Percentiles rank a stretch among this genome's conserved stretches.
phyloP scores from a whole-genome alignment of 2,329 filamentous ascomycete genomes.

The Penicillium sp. region DNA sequence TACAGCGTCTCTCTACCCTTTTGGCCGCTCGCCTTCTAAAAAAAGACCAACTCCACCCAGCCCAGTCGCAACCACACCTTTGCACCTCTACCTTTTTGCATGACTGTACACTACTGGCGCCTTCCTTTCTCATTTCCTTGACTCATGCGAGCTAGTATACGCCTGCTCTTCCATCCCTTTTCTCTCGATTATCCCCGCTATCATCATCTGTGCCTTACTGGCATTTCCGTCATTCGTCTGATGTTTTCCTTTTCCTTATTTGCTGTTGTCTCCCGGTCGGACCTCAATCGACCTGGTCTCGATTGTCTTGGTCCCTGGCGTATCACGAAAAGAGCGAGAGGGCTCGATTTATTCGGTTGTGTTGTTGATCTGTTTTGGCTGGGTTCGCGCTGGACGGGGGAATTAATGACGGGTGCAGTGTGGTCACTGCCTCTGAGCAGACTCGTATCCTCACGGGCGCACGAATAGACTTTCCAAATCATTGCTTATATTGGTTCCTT shows the following conservation, averaged over 20 bases:
- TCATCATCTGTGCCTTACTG: slow-evolving; percentile 20
- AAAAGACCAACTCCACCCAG: not conserved
- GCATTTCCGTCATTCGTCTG: slow-evolving; percentile 24
- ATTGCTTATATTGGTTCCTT: slow-evolving; percentile 1
- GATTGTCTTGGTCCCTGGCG: slow-evolving; percentile 34
- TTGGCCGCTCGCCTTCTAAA: not conserved
- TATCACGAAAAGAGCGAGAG: slow-evolving; percentile 37
- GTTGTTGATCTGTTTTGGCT: slow-evolving; percentile 33
- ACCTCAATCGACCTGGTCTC: slow-evolving; percentile 15
- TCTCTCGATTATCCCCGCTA: slow-evolving; percentile 19
- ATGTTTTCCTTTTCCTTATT: slow-evolving; percentile 18
- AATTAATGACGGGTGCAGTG: slow-evolving; percentile 32
- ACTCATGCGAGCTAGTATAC: slow-evolving; percentile 25
- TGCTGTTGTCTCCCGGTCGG: slow-evolving; percentile 24
- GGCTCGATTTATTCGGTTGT: slow-evolving; percentile 35
- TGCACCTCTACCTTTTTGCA: slow-evolving; percentile 32
- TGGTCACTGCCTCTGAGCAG: slow-evolving; percentile 20
- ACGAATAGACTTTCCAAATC: slow-evolving; percentile 25
- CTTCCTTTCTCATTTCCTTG: slow-evolving; percentile 25
- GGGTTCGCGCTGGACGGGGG: slow-evolving; percentile 32
- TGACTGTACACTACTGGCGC: slow-evolving; percentile 43
- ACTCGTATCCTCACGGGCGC: slow-evolving; percentile 19
- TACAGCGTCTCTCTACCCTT: slow-evolving; percentile 15
- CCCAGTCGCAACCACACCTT: slow-evolving; percentile 6
- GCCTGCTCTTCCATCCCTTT: slow-evolving; percentile 17